These are phyloP conservation scores for Salix udensis DNA, from an alignment of 345 rosid species.

Conservation along the genomic window DNA sequence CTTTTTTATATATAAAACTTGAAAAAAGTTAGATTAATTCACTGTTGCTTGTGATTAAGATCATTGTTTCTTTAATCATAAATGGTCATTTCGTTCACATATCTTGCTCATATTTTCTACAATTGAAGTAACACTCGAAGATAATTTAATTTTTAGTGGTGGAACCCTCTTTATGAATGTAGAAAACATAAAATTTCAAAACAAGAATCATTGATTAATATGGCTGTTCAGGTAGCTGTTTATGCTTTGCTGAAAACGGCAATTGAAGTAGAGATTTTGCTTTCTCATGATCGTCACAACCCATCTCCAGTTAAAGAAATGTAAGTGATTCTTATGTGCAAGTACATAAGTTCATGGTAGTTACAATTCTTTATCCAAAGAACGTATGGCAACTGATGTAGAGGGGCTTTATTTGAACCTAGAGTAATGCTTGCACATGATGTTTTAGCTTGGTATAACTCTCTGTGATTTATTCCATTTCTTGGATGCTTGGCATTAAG, in stretches of 20 bases:
- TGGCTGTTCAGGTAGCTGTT: slow-evolving; percentile 56
- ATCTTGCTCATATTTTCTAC: slow-evolving; percentile 10
- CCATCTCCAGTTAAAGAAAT: slow-evolving; percentile 46
- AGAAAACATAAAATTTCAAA: slow-evolving; percentile 19
- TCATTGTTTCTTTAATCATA: too few relatives aligned
- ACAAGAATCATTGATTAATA: slow-evolving; percentile 26
- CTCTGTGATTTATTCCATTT: not conserved
- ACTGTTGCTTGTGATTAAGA: too few relatives aligned
- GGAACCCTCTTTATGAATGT: slow-evolving; percentile 18
- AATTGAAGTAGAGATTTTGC: slow-evolving; percentile 60
- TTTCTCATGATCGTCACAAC: slow-evolving; percentile 51
- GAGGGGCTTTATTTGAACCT: not conserved
- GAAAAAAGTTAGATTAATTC: not conserved
- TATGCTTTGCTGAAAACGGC: slow-evolving; percentile 53
- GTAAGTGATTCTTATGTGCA: slow-evolving; percentile 28
- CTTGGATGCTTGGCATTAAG: not conserved
- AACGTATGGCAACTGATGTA: not conserved
- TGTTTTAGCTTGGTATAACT: not conserved
- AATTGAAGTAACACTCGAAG: slow-evolving; percentile 14
- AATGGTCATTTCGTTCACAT: not conserved
- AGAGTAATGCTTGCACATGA: not conserved
- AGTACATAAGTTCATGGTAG: not conserved
- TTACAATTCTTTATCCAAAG: not conserved
- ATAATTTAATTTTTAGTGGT: slow-evolving; percentile 16
- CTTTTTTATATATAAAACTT: not conserved